phyloP scores from a whole-genome alignment of 208 protist species.

The Trypanosoma caninum region DNA sequence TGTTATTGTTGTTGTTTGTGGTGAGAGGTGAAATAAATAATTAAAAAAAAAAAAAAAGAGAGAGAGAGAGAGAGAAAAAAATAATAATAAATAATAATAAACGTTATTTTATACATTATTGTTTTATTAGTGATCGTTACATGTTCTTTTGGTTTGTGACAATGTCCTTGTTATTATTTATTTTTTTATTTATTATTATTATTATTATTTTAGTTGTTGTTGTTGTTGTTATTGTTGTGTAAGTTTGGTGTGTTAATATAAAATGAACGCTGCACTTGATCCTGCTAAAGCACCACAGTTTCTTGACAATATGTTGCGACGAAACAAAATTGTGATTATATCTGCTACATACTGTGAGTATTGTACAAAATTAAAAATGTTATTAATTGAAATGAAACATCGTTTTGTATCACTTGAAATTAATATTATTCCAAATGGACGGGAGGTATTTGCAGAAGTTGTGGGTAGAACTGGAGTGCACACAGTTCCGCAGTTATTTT shows the following conservation, averaged over 20 bases:
- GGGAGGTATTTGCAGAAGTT: constrained; percentile 78
- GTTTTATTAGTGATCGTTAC: too few species aligned
- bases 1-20: not conserved
- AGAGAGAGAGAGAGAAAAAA: not conserved
- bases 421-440: constrained; percentile 85
- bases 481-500: constrained; percentile 83
- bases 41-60: not conserved
- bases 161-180: too few species aligned
- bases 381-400: constrained; percentile 79
- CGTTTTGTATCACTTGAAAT: constrained; percentile 87
- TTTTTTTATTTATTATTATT: too few species aligned
- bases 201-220: too few species aligned
- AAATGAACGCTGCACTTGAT: constrained; percentile 43
- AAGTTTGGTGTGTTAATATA: not conserved
- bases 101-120: too few species aligned
- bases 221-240: not conserved
- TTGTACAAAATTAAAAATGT: constrained; percentile 74
- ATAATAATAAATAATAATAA: too few species aligned
- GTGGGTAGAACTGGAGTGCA: constrained; percentile 62
- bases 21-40: not conserved
- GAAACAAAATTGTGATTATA: constrained; percentile 79
- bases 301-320: constrained; percentile 70
- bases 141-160: too few species aligned
- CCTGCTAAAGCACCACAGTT: constrained; percentile 72
- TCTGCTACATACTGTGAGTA: constrained; percentile 89